Evolutionary conservation across 2,329 filamentous ascomycete genomes (phyloP), one percentile per base, ranked within the genome.

Genomic region (Ustulina deusta): DNA sequence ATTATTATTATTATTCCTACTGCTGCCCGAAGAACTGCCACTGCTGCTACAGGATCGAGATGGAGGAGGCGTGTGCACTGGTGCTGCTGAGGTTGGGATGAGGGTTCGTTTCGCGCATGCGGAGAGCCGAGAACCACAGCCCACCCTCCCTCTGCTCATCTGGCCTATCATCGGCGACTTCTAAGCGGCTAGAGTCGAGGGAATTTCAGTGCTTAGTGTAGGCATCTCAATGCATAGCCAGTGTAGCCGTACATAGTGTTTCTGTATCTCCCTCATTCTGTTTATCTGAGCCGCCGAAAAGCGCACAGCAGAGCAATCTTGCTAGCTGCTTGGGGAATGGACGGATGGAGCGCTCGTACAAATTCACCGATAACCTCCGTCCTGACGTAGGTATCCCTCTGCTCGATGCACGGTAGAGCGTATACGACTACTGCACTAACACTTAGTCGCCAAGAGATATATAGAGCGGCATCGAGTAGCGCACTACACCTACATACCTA

Each of bases 71-170:
- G 34, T 42, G 25, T 32, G 22, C 32, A 44, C n/a, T 32, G 49
- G 38, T 25, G 44, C 15, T 44, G 49, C 11, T 20, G 51, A 48
- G 6, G 52, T 46, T 44, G 61, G 48, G 27, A 46, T 29, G 51
- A 60, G 17, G n/a, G 63, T 49, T 7, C 17, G 63, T 62, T 54
- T 69, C 42, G 48, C 27, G 51, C 54, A 65, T 60, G 68, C 63
- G 38, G 70, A 70, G 65, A 70, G 60, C 46, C 61, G 65, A 65
- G 63, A 65, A 61, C 57, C 34, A 66, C 42, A 69, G 58, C 61
- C 66, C 61, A 61, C 60, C 29, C 58, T 65, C 11, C 48, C 44
- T 66, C 49, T 60, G 61, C 66, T 48, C 61, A 60, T 56, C 55
- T 51, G 70, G 55, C 65, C 55, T 65, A 72, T 65, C 61, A 65